phyloP scores from a whole-genome alignment of 2,329 filamentous ascomycete species.

The Pestalotiopsis sp. region DNA sequence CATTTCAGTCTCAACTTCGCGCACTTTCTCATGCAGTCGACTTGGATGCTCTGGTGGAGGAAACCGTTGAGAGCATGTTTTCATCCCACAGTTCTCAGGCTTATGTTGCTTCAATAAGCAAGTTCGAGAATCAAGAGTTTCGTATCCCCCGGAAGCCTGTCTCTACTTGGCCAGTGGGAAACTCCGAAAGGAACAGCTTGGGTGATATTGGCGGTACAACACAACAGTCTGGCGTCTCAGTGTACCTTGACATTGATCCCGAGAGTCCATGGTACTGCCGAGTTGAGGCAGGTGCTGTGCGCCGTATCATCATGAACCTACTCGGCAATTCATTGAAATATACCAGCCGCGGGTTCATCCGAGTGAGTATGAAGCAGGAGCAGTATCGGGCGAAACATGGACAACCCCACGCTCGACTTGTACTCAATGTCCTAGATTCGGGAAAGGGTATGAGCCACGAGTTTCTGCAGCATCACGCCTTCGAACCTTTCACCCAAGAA shows the following conservation, averaged over 20 bases:
- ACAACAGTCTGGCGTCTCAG: constrained; percentile 30
- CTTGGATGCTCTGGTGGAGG: constrained; percentile 44
- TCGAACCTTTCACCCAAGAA: constrained; percentile 63
- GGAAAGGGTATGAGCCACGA: constrained; percentile 64
- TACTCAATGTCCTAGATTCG: constrained; percentile 48
- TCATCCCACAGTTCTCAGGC: constrained; percentile 41
- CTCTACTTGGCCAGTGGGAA: neutral
- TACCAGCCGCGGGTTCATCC: constrained; percentile 40
- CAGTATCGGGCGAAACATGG: constrained; percentile 14
- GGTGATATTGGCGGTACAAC: neutral
- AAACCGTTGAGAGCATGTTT: constrained; percentile 49
- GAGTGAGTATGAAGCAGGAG: constrained; percentile 20
- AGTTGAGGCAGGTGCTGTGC: constrained; percentile 53
- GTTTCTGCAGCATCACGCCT: constrained; percentile 58
- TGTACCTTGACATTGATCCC: constrained; percentile 53
- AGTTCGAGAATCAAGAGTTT: neutral
- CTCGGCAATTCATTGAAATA: constrained; percentile 67
- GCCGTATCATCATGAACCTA: constrained; percentile 63
- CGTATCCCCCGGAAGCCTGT: neutral
- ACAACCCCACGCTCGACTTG: constrained; percentile 1
- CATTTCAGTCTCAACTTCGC: constrained; percentile 23
- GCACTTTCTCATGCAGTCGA: constrained; percentile 28
- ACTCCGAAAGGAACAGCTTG: neutral
- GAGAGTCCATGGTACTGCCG: constrained; percentile 52
- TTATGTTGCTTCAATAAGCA: too few species aligned